These are phyloP conservation scores for Microbotryum lychnidis-dioicae DNA, from an alignment of 1,284 basidiomycete species.

Conservation along the genomic window DNA sequence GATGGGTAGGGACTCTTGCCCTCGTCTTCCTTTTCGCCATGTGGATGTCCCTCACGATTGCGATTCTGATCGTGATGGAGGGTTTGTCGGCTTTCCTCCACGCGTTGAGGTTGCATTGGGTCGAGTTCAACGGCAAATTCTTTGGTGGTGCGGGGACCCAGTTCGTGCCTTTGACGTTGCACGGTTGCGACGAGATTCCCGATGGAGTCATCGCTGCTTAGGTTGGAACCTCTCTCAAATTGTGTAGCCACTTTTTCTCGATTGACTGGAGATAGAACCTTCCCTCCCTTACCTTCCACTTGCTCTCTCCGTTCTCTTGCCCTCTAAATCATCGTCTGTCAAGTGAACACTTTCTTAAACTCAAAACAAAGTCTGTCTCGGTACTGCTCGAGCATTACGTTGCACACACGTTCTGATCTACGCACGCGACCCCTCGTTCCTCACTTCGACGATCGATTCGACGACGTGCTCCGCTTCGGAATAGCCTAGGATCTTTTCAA, in stretches of 20 bases:
- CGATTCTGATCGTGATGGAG: constrained; percentile 36
- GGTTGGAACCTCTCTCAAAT: too few species aligned
- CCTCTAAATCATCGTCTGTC: too few species aligned
- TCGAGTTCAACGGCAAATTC: constrained; percentile 43
- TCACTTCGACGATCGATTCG: constrained; percentile 63
- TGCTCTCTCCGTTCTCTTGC: too few species aligned
- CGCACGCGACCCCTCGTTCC: too few species aligned
- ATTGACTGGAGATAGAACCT: too few species aligned
- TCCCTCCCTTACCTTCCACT: too few species aligned
- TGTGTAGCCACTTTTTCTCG: too few species aligned
- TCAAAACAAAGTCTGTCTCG: too few species aligned
- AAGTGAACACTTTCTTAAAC: too few species aligned
- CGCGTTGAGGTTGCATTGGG: constrained; percentile 91
- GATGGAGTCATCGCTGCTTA: constrained; percentile 10
- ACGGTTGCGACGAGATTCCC: constrained; percentile 26
- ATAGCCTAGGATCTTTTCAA: constrained; percentile 75
- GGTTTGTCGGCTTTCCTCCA: constrained; percentile 92
- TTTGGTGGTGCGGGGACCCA: constrained; percentile 34
- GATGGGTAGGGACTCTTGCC: constrained; percentile 43
- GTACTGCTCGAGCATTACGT: too few species aligned
- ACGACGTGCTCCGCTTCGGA: constrained; percentile 95
- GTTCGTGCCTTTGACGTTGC: constrained; percentile 34
- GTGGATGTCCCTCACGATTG: not conserved
- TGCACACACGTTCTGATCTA: too few species aligned
- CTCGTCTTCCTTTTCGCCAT: constrained; percentile 53